Conservation (phyloP, 1,284 basidiomycete genomes). For the Apiotrichum akiyoshidainum region DNA sequence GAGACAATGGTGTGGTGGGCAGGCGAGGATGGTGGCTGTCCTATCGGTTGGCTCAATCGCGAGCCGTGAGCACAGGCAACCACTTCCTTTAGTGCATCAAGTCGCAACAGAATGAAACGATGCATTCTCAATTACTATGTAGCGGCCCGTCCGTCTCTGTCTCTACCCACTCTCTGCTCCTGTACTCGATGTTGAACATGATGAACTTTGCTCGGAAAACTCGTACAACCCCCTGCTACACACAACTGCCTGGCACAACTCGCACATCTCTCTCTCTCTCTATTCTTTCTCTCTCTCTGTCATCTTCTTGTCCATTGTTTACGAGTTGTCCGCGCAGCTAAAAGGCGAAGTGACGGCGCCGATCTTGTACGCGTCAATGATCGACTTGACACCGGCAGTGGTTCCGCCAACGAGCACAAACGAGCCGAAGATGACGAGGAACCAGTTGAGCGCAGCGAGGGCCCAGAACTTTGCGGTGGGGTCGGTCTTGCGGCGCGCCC, state of each 20-base stretch:
- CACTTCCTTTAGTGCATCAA: no score
- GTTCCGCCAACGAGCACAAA: conserved; percentile 32
- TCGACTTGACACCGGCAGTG: conserved; percentile 19
- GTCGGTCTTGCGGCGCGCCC: conserved; percentile 17
- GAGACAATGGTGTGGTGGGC: no score
- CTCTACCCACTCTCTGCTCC: background rate
- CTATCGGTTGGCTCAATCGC: no score
- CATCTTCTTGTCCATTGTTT: background rate
- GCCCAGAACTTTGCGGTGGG: conserved; percentile 16
- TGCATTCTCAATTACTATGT: no score
- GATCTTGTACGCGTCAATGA: conserved; percentile 34
- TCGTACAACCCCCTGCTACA: background rate
- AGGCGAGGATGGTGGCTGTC: no score
- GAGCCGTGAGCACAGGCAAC: no score
- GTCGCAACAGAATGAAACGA: no score
- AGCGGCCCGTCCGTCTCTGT: background rate
- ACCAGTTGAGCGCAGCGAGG: conserved; percentile 24
- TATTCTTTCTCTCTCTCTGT: no score
- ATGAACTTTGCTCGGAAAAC: background rate
- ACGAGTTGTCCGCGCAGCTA: conserved; percentile 41
- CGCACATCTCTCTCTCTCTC: background rate
- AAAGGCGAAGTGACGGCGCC: conserved; percentile 44
- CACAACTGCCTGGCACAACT: no score
- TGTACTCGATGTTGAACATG: background rate
- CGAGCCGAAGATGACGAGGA: conserved; percentile 29